Base-by-base conservation (phyloP, 1,284 basidiomycete species). In the Ustilago cynodontis region DNA sequence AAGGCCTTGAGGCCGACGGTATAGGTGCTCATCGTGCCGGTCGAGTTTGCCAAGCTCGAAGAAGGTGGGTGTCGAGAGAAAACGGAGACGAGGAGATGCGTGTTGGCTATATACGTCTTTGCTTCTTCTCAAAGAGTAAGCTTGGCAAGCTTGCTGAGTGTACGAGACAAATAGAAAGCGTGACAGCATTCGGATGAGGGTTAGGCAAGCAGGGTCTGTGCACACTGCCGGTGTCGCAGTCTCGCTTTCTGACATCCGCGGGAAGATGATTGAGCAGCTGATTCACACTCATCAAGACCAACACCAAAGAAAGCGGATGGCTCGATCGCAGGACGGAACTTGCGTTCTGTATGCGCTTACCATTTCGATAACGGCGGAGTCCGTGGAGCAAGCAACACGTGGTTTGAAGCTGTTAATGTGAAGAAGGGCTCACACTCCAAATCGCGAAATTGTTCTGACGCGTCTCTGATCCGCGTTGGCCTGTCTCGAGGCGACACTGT, bases 1-100 rank as follows among this genome's bases (percentile, higher is more conserved):
- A 79, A 61, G 28, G 71, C 63, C 61, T 70, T 78, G 53, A 81
- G 72, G 18, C 78, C 78, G 16, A 73, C 73, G 9, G 69, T 74
- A 39, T 71, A 80, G n/a, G 65, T 65, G 58, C 69, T 80, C 64
- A 71, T 79, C 45, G 1, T 67, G 47, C 5, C 3, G 20, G 45
- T n/a, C 11, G 53, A 33, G 18, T n/a, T n/a, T 10, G 7, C n/a
- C 20, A n/a, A 43, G 41, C 41, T 20, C 18, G 37, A 16, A 6
- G 5, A n/a, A n/a, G n/a, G n/a, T n/a, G 37, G 26, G 22, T 33
- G 28, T 53, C 11, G 37, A 16, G 33, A 31, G 31, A 35, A 20
- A 39, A 20, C 41, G 45, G 35, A 43, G 3, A 16, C n/a, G 28
- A 33, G 28, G 28, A 29, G 28, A 11, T 31, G 26, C 22, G 50